Evolutionary conservation across 139 green algal genomes (phyloP), one percentile per base, ranked within the genome.

Genomic region (Closterium sp.): DNA sequence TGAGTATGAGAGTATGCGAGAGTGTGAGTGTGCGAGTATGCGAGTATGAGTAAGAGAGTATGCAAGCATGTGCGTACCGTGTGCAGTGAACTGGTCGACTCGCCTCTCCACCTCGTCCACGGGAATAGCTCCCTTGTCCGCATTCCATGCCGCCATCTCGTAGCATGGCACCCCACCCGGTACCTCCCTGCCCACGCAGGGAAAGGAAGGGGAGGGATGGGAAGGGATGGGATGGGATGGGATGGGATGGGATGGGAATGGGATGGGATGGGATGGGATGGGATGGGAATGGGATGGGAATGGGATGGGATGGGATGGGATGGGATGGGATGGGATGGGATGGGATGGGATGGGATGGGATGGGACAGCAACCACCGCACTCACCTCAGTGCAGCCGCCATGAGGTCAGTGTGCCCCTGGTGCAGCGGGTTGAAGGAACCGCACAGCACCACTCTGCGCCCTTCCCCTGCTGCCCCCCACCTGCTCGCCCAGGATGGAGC

Each of bases 361-460:
- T 55, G 36, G 36, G 36, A 55, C 36, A 55, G 36, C 36, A 55
- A 55, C 36, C 36, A 55, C 36, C 4, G 36, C 9, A 66, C 43
- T 66, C 43, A 66, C 43, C 19, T 10, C 9, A 66, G 43, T 4
- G 43, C 43, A 66, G 94, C 93, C 1, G 69, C 86, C 91, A 98
- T 93, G 88, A 97, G 86, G 19, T 91, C 88, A 87, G 91, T 91
- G 94, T 98, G 97, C 0, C 97, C 96, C 3, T 96, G 93, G 87
- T 98, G 97, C 89, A 98, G 89, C 16, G 97, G 97, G 92, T 99
- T 98, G 96, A 99, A 99, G 33, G 95, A 97, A 10, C 97, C 97
- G 0, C 97, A 94, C 31, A 99, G 94, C 86, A 98, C 95, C 31
- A 98, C 30, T 35, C 76, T 90, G 19, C 91, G 10, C 21, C 91